Base-by-base conservation (phyloP, 176 grass and related monocot genomes). In the Eragrostis curvula region DNA sequence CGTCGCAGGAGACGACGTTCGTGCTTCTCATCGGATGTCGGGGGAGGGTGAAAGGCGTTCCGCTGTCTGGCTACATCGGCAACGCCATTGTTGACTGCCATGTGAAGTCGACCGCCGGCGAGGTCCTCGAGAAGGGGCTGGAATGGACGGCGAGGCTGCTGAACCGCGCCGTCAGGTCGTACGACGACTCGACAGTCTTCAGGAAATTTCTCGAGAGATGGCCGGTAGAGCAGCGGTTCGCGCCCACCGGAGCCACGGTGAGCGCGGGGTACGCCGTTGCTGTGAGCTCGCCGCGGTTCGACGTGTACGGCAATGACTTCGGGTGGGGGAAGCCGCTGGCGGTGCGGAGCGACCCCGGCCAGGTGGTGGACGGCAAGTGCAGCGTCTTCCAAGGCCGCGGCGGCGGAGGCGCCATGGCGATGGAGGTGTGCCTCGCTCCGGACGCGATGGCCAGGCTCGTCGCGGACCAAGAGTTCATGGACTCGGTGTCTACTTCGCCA, bases 301-400 rank as follows among this genome's bases (percentile, higher is more conserved):
- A 73, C 70, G 15, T 73, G 7, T 53, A 36, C 5, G 82, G 69
- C 8, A 84, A 84, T 41, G 76, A 89, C 45, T 85, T 81, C 72
- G 82, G 76, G 1, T 81, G 82, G 87, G 81, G 81, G 14, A 63
- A 50, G 27, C 69, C 87, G 66, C 7, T 89, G 11, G 61, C 76
- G 2, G 76, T 68, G 0, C 74, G 82, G n/a, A 81, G 87, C 11
- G 87, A 82, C 1, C 15, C 53, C 30, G 68, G 50, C 8, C 77
- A 76, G 62, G 80, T 79, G 55, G 2, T 23, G 3, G 80, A 88
- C 21, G 86, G 86, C 3, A 67, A 73, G 53, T 21, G 20, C 9
- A 23, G 51, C 0, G 51, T 74, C 6, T 73, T 12, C 28, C 8
- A 36, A 48, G 71, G 71, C 8, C 27, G 8, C 0, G 49, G 17